Percentiles rank a stretch among this genome's conserved stretches.
Evolutionary conservation across 306 rosid species (phyloP).

Genomic region (Castanea sativa): DNA sequence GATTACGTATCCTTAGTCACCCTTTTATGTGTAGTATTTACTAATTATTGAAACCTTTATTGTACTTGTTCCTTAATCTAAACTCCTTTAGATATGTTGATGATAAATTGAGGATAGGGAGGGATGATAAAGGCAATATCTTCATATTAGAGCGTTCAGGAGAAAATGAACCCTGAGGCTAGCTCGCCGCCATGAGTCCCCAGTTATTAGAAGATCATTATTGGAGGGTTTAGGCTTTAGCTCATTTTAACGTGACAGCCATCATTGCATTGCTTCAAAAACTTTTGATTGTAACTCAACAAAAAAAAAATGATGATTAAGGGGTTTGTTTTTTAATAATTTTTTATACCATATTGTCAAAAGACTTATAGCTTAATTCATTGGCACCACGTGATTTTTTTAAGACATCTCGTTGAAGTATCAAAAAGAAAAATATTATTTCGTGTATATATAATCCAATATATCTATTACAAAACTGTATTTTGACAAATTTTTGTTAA

Average conservation of each 20-base stretch:
- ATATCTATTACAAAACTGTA: too few relatives aligned
- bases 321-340: too few relatives aligned
- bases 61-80: conserved; percentile 36
- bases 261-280: neutral
- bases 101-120: conserved; percentile 72
- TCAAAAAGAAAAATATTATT: too few relatives aligned
- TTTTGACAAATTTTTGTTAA: too few relatives aligned
- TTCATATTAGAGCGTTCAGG: conserved; percentile 66
- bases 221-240: neutral
- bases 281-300: neutral
- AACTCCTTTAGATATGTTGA: conserved; percentile 59
- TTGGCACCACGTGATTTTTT: too few relatives aligned
- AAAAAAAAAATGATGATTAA: too few relatives aligned
- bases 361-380: too few relatives aligned
- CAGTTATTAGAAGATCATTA: neutral
- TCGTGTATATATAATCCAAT: too few relatives aligned
- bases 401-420: too few relatives aligned
- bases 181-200: neutral
- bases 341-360: too few relatives aligned
- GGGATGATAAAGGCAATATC: conserved; percentile 77
- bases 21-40: neutral
- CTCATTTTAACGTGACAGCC: neutral
- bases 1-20: conserved; percentile 73
- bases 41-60: neutral
- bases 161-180: conserved; percentile 17